A percentile compares a stretch with the other conserved stretches of the same genome.
Evolutionary conservation across 1,284 basidiomycete species (phyloP).

Genomic region (Tremellales sp.): DNA sequence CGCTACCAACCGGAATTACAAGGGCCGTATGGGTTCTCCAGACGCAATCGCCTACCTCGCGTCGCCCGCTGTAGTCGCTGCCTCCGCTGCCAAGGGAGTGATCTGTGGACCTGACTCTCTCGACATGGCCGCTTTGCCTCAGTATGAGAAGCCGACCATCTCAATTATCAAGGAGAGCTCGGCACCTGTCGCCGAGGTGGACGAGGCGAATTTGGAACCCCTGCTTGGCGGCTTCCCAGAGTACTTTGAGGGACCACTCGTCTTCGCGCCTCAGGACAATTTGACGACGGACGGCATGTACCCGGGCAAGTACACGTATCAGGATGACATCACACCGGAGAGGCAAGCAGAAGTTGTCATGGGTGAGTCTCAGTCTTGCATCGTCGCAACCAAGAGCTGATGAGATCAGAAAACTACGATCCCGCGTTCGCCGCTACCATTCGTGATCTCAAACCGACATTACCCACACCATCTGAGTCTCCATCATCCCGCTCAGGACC

Average conservation of each 20-base stretch:
- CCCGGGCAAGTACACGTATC: constrained; percentile 99
- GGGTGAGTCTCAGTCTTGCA: constrained; percentile 31
- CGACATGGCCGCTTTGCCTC: constrained; percentile 57
- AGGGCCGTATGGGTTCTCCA: constrained; percentile 95
- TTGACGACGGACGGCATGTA: constrained; percentile 98
- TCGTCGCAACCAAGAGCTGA: not conserved
- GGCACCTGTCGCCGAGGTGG: constrained; percentile 19
- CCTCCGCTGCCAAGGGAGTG: constrained; percentile 85
- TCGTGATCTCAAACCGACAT: constrained; percentile 54
- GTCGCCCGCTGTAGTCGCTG: constrained; percentile 93
- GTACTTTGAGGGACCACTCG: constrained; percentile 73
- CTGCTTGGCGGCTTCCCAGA: constrained; percentile 77
- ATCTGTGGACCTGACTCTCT: constrained; percentile 80
- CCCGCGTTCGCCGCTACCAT: constrained; percentile 75
- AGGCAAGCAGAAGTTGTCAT: constrained; percentile 91
- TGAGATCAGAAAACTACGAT: constrained; percentile 89
- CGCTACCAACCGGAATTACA: constrained; percentile 98
- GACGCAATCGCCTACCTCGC: constrained; percentile 94
- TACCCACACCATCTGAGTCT: constrained; percentile 20
- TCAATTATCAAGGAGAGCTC: constrained; percentile 41
- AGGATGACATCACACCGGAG: constrained; percentile 95
- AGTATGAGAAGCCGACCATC: constrained; percentile 48
- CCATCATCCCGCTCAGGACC: constrained; percentile 54
- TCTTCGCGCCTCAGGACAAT: constrained; percentile 96
- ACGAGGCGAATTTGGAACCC: constrained; percentile 59